Base-by-base conservation (phyloP, 768 basidiomycete genomes). In the Boletus pseudopeckii region DNA sequence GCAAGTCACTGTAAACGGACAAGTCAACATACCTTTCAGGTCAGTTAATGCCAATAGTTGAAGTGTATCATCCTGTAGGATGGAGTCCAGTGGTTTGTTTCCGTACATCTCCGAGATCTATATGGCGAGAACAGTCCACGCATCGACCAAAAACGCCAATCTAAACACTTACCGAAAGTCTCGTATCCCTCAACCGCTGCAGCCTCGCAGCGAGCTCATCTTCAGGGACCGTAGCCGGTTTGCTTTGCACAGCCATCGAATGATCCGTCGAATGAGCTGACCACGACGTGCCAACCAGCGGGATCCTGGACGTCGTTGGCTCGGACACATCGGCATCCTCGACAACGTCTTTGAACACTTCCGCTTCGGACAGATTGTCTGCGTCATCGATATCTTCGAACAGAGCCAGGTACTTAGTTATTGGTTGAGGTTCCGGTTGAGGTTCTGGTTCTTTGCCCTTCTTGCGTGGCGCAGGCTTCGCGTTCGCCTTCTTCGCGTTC, bases 341-440 rank as follows among this genome's bases (percentile, higher is more conserved):
- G 2, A 50, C 46, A 18, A 34, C 48, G 2, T 65, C 59, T n/a
- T 20, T 55, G 37, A 58, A 32, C 9, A 36, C 39, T 7, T 67
- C 64, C 6, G 50, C 42, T 33, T 62, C 69, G 5, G 53, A 62
- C 5, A 57, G 51, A 3, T 61, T 54, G 28, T 67, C 71, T 0
- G 61, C 44, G 2, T 70, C 60, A 17, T 71, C 67, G 45, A 64
- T 62, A 20, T 69, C 68, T 15, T 71, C 69, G 54, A 71, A 71
- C 10, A 71, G 36, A n/a, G 45, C 43, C 5, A 18, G 41, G 36
- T 55, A 67, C 9, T 4, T 14, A 0, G 18, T 1, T 1, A 17
- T 7, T 3, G 45, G 48, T 3, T 14, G 53, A 5, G 26, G 48
- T n/a, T n/a, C n/a, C n/a, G n/a, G n/a, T 3, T 14, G 52, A 4